Base-by-base conservation (phyloP, 139 green algal genomes). In the Chlamydomonas incerta region DNA sequence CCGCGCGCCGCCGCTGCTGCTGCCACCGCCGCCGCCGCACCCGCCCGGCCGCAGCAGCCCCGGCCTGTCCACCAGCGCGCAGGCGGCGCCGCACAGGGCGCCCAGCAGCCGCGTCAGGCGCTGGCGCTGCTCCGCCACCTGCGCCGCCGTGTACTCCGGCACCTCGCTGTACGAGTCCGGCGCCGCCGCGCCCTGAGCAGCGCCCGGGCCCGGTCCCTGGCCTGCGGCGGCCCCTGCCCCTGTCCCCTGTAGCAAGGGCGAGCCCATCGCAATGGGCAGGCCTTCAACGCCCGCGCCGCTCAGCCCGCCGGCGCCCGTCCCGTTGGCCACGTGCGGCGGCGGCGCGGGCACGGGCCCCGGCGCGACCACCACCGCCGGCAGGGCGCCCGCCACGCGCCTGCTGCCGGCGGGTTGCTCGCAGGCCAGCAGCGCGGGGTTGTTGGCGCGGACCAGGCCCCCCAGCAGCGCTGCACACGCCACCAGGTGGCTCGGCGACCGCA, bases 381-480 rank as follows among this genome's bases (percentile, higher is more conserved):
- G 18, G 8, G 55, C 55, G 41, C 41, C 41, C 41, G 8, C 41
- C 41, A 50, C 41, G 6, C 41, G 41, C 41, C 41, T 50, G 8
- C 41, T 50, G 41, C 41, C 41, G 41, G 41, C 41, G 6, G 41
- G 41, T 8, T 50, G 73, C 10, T 58, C 58, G 28, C 35, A 57
- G 35, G 26, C 28, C 28, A 74, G 31, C 62, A 83, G 34, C 8
- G 41, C 63, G 1, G 58, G 41, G 63, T 52, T 74, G 62, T 83
- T 83, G n/a, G 46, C 63, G 2, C 77, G 63, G 26, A 85, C 66
- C 20, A 85, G 46, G 23, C 66, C 79, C 3, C 47, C 65, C 3
- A 85, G 31, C 13, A 85, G n/a, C 21, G 79, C 65, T 46, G 66
- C 62, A 46, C 79, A 85, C 1, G 66, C 79, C 37, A 85, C 21